Conservation (phyloP, 768 basidiomycete species). For the Tephrocybe sp. region DNA sequence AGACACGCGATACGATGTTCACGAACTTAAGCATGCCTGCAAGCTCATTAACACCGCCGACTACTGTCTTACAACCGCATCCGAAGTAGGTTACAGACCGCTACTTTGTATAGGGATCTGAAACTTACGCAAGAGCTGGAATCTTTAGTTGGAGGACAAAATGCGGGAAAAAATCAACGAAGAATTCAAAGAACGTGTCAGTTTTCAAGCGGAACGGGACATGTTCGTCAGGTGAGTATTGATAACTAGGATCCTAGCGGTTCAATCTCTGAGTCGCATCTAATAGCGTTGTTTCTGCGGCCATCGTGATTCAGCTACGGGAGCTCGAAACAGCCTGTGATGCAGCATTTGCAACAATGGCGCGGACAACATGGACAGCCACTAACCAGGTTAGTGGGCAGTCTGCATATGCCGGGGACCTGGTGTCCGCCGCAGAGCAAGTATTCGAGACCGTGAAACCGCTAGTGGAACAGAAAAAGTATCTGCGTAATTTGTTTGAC, state of each 20-base stretch:
- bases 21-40: conserved; percentile 78
- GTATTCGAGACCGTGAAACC: conserved; percentile 76
- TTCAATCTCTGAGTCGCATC: neutral
- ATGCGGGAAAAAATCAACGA: conserved; percentile 78
- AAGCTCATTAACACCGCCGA: conserved; percentile 96
- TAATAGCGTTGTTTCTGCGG: conserved; percentile 75
- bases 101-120: neutral
- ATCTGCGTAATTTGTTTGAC: conserved; percentile 88
- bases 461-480: conserved; percentile 92
- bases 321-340: conserved; percentile 89
- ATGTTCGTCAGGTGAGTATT: conserved; percentile 75
- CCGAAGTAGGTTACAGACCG: conserved; percentile 53
- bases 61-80: conserved; percentile 90
- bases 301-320: conserved; percentile 73
- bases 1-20: conserved; percentile 75
- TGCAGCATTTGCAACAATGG: conserved; percentile 70
- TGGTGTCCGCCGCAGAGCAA: conserved; percentile 71
- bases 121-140: neutral
- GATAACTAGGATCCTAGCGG: neutral
- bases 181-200: conserved; percentile 74
- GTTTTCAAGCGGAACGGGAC: conserved; percentile 83
- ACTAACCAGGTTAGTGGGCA: conserved; percentile 84
- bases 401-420: conserved; percentile 76
- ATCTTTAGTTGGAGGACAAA: conserved; percentile 83
- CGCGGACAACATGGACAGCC: conserved; percentile 74